A percentile compares a stretch with the other conserved stretches of the same genome.
Evolutionary conservation across 2,329 filamentous ascomycete species (phyloP).

Genomic region (Beauveria sp.): DNA sequence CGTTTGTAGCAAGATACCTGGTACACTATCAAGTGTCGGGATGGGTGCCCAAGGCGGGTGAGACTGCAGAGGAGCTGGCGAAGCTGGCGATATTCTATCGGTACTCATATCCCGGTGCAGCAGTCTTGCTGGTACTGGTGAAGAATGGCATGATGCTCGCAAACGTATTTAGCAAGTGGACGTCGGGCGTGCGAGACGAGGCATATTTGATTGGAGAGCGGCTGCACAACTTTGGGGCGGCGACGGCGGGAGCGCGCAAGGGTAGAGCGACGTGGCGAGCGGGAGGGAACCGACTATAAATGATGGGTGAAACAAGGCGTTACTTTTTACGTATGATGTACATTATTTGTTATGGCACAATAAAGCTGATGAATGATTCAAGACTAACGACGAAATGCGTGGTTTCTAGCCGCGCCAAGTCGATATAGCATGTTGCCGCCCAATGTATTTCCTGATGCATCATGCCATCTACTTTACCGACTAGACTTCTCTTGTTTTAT

Average conservation of each 20-base stretch:
- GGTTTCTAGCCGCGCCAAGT: too few species aligned
- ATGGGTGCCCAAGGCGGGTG: neutral
- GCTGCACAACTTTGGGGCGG: constrained; percentile 79
- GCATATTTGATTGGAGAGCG: constrained; percentile 93
- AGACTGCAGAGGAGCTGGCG: constrained; percentile 23
- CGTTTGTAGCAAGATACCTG: constrained; percentile 41
- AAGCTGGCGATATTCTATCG: constrained; percentile 37
- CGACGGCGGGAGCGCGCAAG: constrained; percentile 29
- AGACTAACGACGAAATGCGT: too few species aligned
- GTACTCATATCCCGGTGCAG: constrained; percentile 62
- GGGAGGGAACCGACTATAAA: constrained; percentile 24
- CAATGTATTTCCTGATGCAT: too few species aligned
- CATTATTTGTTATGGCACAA: neutral
- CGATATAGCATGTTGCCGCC: too few species aligned
- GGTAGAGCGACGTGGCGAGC: constrained; percentile 30
- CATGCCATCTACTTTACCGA: too few species aligned
- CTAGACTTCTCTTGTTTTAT: too few species aligned
- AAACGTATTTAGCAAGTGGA: constrained; percentile 65
- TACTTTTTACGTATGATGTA: neutral
- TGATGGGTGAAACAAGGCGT: neutral
- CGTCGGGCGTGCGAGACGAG: constrained; percentile 78
- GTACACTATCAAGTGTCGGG: constrained; percentile 20
- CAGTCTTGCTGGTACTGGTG: constrained; percentile 39
- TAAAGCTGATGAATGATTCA: too few species aligned
- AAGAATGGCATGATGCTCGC: constrained; percentile 42